Conservation (phyloP, 2,329 filamentous ascomycete genomes). For the Penicillium sp. region DNA sequence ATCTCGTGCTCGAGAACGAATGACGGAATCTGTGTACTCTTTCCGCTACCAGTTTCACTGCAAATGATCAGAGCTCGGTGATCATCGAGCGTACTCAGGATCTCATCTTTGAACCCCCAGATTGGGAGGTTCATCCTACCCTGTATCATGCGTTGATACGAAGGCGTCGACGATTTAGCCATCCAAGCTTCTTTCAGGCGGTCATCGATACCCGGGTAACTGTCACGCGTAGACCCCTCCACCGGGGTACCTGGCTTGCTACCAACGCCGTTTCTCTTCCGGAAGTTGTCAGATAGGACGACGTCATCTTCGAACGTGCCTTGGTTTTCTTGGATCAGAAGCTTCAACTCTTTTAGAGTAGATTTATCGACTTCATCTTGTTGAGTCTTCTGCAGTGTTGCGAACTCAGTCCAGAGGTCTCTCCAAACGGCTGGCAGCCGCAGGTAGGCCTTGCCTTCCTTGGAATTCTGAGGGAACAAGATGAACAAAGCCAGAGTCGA, state of each 20-base stretch:
- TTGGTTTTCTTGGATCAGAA: conserved; percentile 35
- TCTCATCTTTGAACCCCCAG: conserved; percentile 76
- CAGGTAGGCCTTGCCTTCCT: conserved; percentile 81
- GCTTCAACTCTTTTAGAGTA: conserved; percentile 62
- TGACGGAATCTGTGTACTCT: conserved; percentile 95
- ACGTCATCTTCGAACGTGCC: conserved; percentile 64
- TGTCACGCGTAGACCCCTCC: conserved; percentile 21
- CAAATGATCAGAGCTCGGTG: conserved; percentile 91
- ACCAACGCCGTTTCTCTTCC: conserved; percentile 45
- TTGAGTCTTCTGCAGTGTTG: conserved; percentile 65
- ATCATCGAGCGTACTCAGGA: conserved; percentile 71
- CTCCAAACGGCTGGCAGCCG: conserved; percentile 77
- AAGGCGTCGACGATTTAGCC: conserved; percentile 47
- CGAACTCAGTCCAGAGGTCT: conserved; percentile 79
- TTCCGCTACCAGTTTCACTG: conserved; percentile 94
- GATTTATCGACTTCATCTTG: conserved; percentile 68
- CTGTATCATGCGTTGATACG: conserved; percentile 76
- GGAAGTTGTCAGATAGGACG: conserved; percentile 73
- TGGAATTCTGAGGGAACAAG: conserved; percentile 71
- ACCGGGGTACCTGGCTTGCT: conserved; percentile 27
- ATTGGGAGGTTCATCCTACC: conserved; percentile 82
- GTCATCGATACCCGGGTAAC: conserved; percentile 30
- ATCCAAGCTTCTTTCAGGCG: conserved; percentile 51
- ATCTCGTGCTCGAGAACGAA: conserved; percentile 91
- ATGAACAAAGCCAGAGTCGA: conserved; percentile 80